Evolutionary conservation across 2,329 filamentous ascomycete species (phyloP).

Genomic region (Shiraia bambusicola): DNA sequence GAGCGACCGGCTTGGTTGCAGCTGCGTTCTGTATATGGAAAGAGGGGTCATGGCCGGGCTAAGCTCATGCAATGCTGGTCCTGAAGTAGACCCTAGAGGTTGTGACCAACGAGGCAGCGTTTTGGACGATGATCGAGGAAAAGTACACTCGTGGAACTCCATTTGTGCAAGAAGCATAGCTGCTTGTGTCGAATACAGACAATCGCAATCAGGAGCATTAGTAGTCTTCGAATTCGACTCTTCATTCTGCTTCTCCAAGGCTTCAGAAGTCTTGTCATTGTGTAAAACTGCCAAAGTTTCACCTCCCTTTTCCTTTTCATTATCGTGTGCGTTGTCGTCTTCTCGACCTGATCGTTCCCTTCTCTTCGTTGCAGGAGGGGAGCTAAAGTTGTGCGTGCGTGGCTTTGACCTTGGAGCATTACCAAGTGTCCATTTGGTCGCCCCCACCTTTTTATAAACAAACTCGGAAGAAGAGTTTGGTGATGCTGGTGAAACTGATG

Average conservation of each 20-base stretch:
- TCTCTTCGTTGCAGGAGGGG: conserved; percentile 20
- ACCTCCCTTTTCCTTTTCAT: neutral
- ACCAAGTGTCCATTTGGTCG: conserved; percentile 7
- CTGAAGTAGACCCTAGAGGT: conserved; percentile 19
- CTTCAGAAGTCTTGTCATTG: neutral
- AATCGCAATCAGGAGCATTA: conserved; percentile 23
- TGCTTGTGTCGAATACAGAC: conserved; percentile 40
- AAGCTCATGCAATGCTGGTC: conserved; percentile 9
- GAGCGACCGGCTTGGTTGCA: conserved; percentile 18
- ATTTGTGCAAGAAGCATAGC: conserved; percentile 38
- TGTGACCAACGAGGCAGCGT: conserved; percentile 21
- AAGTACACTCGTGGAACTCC: conserved; percentile 36
- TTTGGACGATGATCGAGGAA: conserved; percentile 16
- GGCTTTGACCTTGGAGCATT: conserved; percentile 16
- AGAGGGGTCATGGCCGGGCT: conserved; percentile 35
- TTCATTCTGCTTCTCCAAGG: conserved; percentile 2
- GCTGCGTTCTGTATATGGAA: conserved; percentile 26
- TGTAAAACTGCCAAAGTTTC: neutral
- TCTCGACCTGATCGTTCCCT: neutral
- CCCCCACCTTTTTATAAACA: conserved; percentile 24
- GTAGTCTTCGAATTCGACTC: conserved; percentile 3
- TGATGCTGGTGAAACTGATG: conserved; percentile 20
- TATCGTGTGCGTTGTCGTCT: neutral
- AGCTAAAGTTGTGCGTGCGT: conserved; percentile 27
- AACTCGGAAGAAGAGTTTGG: conserved; percentile 31